These are phyloP conservation scores for Papilionanthe hybrid DNA, from an alignment of 116 monocot genomes.

Conservation along the genomic window DNA sequence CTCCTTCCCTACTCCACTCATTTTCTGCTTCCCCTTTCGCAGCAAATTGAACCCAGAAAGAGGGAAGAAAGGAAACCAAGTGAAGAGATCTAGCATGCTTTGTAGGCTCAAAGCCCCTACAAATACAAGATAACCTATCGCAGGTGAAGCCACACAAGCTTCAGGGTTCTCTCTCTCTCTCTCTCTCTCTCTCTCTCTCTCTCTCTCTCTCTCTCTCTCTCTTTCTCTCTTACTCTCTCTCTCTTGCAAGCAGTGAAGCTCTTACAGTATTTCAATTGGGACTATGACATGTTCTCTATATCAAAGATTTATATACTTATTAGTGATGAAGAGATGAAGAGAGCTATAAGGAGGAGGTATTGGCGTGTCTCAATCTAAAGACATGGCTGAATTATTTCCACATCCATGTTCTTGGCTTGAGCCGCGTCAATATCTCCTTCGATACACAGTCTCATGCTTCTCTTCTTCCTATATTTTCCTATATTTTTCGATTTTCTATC, in stretches of 20 bases:
- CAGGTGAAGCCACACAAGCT: background rate
- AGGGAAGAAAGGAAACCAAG: background rate
- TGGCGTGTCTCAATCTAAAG: slow-evolving; percentile 6
- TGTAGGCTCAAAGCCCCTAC: background rate
- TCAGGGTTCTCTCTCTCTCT: background rate
- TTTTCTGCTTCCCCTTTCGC: background rate
- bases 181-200: background rate
- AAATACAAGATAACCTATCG: background rate
- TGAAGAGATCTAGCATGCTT: background rate
- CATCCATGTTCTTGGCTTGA: slow-evolving; percentile 4
- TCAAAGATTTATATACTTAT: too few species aligned
- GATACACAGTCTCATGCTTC: background rate
- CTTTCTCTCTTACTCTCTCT: too few species aligned
- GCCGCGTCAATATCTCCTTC: slow-evolving; percentile 9
- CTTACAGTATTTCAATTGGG: too few species aligned
- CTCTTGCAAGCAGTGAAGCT: too few species aligned
- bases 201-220: background rate
- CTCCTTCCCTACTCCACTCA: background rate
- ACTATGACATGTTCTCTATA: too few species aligned
- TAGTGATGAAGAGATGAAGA: too few species aligned
- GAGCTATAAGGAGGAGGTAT: background rate
- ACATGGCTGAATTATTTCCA: background rate
- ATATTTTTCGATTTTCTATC: too few species aligned
- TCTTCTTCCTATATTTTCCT: too few species aligned
- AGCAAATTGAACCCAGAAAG: slow-evolving; percentile 2